Conservation (phyloP, 768 basidiomycete genomes). For the Serendipita sp. region DNA sequence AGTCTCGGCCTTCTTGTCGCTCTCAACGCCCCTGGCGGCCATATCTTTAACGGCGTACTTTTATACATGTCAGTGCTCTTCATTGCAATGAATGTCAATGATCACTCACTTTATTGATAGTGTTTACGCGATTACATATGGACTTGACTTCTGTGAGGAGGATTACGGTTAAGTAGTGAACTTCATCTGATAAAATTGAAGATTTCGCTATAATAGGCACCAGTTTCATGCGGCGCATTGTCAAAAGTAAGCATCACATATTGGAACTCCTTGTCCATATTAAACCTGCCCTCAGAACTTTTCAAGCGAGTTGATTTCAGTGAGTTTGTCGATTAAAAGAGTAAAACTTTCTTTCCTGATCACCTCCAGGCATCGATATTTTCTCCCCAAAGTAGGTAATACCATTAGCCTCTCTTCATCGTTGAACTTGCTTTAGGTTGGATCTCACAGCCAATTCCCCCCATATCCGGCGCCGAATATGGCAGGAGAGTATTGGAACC, state of each 20-base stretch:
- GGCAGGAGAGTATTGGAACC: constrained; percentile 61
- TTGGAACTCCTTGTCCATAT: no score
- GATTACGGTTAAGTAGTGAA: background rate
- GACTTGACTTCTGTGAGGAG: constrained; percentile 42
- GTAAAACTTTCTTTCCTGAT: no score
- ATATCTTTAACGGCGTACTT: constrained; percentile 42
- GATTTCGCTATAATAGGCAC: constrained; percentile 51
- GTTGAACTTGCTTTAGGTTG: constrained; percentile 24
- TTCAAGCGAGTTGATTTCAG: constrained; percentile 59
- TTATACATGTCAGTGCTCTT: constrained; percentile 39
- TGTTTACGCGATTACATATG: constrained; percentile 44
- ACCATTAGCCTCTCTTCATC: no score
- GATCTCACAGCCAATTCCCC: constrained; percentile 39
- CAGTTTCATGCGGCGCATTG: constrained; percentile 30
- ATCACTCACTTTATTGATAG: constrained; percentile 15
- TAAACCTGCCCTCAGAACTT: constrained; percentile 24
- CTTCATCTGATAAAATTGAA: constrained; percentile 15
- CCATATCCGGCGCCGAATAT: constrained; percentile 54
- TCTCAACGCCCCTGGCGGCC: constrained; percentile 32
- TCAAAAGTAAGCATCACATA: constrained; percentile 36
- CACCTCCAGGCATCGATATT: constrained; percentile 47
- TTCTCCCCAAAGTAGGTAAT: constrained; percentile 48
- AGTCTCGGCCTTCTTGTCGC: constrained; percentile 46
- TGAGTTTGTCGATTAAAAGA: constrained; percentile 20
- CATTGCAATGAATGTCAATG: background rate